phyloP scores from a whole-genome alignment of 2,329 filamentous ascomycete species.

The Didymella exigua region DNA sequence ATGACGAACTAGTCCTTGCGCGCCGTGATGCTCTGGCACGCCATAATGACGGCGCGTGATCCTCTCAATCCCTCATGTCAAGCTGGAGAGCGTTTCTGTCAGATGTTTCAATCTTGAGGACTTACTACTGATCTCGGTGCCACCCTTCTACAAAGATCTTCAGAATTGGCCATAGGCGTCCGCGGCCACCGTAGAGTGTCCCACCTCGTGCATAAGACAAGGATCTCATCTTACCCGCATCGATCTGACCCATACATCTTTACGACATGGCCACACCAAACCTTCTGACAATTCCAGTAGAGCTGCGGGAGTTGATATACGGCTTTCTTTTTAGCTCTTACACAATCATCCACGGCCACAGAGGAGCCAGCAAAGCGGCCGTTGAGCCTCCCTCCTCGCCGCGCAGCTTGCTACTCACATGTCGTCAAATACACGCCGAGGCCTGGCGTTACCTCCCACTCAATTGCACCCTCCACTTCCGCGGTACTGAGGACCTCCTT shows the following conservation, averaged over 20 bases:
- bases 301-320: slow-evolving; percentile 45
- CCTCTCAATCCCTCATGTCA: neutral
- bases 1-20: slow-evolving; percentile 4
- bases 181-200: neutral
- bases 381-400: slow-evolving; percentile 18
- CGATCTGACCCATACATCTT: neutral
- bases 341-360: slow-evolving; percentile 39
- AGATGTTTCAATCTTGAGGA: neutral
- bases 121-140: neutral
- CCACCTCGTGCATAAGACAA: slow-evolving; percentile 1
- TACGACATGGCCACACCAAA: slow-evolving; percentile 22
- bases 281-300: slow-evolving; percentile 41
- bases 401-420: slow-evolving; percentile 41
- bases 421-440: slow-evolving; percentile 38
- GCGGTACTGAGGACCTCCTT: slow-evolving; percentile 42
- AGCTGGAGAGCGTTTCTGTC: neutral
- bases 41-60: slow-evolving; percentile 17
- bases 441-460: slow-evolving; percentile 42
- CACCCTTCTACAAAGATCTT: neutral
- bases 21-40: slow-evolving; percentile 7
- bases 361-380: slow-evolving; percentile 14
- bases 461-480: slow-evolving; percentile 41
- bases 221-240: slow-evolving; percentile 1
- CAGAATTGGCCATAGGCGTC: neutral
- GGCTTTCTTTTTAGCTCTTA: slow-evolving; percentile 40